A percentile compares a stretch with the other conserved stretches of the same genome.
Conservation (phyloP, 176 grass and related monocot species). For the Juncus effusus region DNA sequence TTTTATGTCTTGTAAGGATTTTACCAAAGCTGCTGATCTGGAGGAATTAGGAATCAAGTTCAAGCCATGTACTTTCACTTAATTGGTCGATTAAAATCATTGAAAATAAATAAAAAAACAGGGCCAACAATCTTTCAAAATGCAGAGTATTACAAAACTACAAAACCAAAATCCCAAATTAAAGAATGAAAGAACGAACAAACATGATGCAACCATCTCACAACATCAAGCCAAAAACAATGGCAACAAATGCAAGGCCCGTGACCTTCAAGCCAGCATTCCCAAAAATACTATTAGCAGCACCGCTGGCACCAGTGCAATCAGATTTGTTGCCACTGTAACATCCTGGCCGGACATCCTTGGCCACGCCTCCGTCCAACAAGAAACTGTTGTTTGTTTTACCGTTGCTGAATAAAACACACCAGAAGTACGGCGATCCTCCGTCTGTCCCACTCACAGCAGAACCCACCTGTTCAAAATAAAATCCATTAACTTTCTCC, state of each 20-base stretch:
- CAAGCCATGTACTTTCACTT: too few species aligned
- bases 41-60: too few species aligned
- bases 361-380: slow-evolving; percentile 62
- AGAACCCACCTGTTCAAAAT: slow-evolving; percentile 39
- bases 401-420: slow-evolving; percentile 72
- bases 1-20: too few species aligned
- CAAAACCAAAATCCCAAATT: too few species aligned
- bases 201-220: slow-evolving; percentile 18
- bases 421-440: slow-evolving; percentile 71
- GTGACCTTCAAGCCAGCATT: slow-evolving; percentile 20
- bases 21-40: too few species aligned
- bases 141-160: too few species aligned
- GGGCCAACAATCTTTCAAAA: too few species aligned
- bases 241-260: slow-evolving; percentile 17
- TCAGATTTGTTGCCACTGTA: slow-evolving; percentile 79
- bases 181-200: too few species aligned
- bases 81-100: too few species aligned
- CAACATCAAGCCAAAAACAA: slow-evolving; percentile 37
- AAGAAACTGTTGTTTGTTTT: slow-evolving; percentile 65
- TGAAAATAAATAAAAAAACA: too few species aligned
- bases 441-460: slow-evolving; percentile 58
- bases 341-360: slow-evolving; percentile 56
- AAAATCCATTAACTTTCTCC: not conserved
- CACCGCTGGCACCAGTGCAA: slow-evolving; percentile 39
- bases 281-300: not conserved